Evolutionary conservation across 139 green algal species (phyloP), one percentile per base, ranked within the genome.

Genomic region (Asterochloris erici): DNA sequence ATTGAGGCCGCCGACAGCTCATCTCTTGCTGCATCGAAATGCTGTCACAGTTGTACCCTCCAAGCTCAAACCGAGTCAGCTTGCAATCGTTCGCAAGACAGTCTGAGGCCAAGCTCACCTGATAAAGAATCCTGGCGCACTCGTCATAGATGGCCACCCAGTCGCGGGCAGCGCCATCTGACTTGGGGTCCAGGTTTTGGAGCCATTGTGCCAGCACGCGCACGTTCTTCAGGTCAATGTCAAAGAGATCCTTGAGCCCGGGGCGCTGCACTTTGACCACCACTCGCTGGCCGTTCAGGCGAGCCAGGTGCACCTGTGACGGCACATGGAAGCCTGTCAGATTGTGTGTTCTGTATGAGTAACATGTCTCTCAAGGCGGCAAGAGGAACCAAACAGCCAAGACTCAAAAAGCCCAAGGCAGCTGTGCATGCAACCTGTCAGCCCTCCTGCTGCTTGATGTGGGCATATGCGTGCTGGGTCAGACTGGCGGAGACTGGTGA

Each of bases 91-190:
- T 28, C 69, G 1, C 70, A 12, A 77, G 26, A 77, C 47, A 16
- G 24, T 61, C 12, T 10, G 10, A 28, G 60, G 9, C 21, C 10
- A 6, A 47, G 17, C 63, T 94, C 80, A 96, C 95, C 88, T 98
- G 88, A 89, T 99, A 99, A 63, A 99, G 89, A 83, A 99, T 97
- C 84, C 92, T 89, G 21, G 90, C 92, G 91, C 96, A 99, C 91
- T 99, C 97, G 86, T 99, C 97, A 85, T 99, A 99, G 84, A 99
- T 99, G 78, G 97, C 97, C 63, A 99, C 97, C 97, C 97, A 99
- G 89, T 99, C 97, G 73, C 97, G 90, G 17, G 95, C 94, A 13
- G 97, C 97, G 70, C 97, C 97, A 86, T 99, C 97, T 9, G 91
- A 96, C 90, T 99, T 99, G 81, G 97, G 96, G 90, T 99, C 97